Conservation (phyloP, 805 yeast genomes). For the Yamadazyma insecticola region DNA sequence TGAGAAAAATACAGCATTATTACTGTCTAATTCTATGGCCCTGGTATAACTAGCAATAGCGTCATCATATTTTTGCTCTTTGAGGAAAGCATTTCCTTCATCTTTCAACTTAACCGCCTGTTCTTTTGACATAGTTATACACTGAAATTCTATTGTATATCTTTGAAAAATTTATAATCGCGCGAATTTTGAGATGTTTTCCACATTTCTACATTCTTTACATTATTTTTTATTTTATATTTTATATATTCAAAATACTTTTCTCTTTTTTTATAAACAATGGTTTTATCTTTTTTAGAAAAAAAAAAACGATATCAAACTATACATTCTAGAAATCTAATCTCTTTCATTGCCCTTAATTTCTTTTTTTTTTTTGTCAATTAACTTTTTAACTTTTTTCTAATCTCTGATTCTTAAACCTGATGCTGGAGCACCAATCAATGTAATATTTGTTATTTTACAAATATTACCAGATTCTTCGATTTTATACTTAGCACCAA, state of each 20-base stretch:
- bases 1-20: constrained; percentile 64
- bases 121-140: not conserved
- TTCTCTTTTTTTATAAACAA: too few species aligned
- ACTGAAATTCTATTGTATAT: too few species aligned
- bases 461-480: constrained; percentile 77
- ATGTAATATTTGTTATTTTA: constrained; percentile 67
- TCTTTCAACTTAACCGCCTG: constrained; percentile 53
- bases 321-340: too few species aligned
- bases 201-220: too few species aligned
- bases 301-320: too few species aligned
- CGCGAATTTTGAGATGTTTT: too few species aligned
- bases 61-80: constrained; percentile 53
- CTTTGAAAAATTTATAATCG: too few species aligned
- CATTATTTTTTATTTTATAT: too few species aligned
- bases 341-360: too few species aligned
- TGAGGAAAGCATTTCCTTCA: constrained; percentile 70
- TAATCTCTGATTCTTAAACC: constrained; percentile 60
- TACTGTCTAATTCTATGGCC: constrained; percentile 64
- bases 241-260: too few species aligned
- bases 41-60: constrained; percentile 70
- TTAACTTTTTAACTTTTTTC: constrained; percentile 1
- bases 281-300: too few species aligned
- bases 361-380: not conserved
- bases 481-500: constrained; percentile 82
- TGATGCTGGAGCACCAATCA: constrained; percentile 87